Evolutionary conservation across 192 early-diverging fungal species (phyloP), one percentile per base, ranked within the genome.

Genomic region (Gamsiella multidivaricata): DNA sequence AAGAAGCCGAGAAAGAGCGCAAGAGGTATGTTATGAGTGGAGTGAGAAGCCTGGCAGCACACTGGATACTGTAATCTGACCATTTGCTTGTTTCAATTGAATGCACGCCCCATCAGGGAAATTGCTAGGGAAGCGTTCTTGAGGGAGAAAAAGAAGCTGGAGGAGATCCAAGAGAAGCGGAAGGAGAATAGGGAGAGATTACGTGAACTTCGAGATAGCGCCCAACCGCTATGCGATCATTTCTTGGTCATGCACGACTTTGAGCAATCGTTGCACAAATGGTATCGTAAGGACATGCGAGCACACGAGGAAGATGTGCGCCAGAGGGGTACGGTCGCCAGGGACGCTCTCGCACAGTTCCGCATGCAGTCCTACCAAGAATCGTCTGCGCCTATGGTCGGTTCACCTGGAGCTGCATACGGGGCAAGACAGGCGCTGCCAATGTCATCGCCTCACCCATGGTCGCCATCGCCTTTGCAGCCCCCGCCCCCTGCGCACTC

Each of bases 121-220:
- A 64, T 72, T 34, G 61, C 61, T 36, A 54, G 70, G 3, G 61
- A 72, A 23, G 61, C 70, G 3, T 72, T 52, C 31, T 37, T 72
- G 61, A 29, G 70, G 12, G 70, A 72, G 37, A 61, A 72, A 28
- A 49, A 43, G 42, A 33, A 55, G 14, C 20, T 52, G 32, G 58
- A 72, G 14, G 70, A 72, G 28, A 63, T 72, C 22, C 70, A 46
- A 6, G 31, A 64, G 28, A 63, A 52, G 61, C 41, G 70, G 7
- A 29, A 11, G 5, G 46, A 49, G 15, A 37, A 61, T 6, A 14
- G 36, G 2, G 61, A 72, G 37, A 42, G 70, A 32, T 56, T 63
- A 5, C 61, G 61, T 42, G 61, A 57, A 20, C 17, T 72, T 2
- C 17, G 46, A 1, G 61, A 72, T 10, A 51, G 22, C 8, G 54